Conservation (phyloP, 2,329 filamentous ascomycete species). For the Cucurbitaria berberidis region DNA sequence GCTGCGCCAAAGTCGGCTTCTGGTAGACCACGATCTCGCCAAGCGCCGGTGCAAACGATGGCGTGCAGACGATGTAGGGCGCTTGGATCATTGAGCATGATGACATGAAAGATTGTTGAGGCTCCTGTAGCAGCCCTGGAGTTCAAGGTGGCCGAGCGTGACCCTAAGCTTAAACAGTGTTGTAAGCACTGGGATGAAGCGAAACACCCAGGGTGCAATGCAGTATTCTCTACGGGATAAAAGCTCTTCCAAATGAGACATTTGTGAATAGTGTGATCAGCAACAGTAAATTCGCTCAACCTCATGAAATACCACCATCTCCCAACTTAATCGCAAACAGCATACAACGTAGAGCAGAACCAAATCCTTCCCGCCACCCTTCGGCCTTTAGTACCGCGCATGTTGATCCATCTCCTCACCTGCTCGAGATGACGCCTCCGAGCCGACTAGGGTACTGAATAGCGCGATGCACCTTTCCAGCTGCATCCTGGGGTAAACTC, state of each 20-base stretch:
- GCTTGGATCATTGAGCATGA: slow-evolving; percentile 9
- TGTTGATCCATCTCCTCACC: background rate
- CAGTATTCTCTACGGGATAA: background rate
- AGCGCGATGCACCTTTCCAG: no score
- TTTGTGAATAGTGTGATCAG: background rate
- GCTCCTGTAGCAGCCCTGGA: slow-evolving; percentile 11
- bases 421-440: background rate
- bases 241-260: slow-evolving; percentile 11
- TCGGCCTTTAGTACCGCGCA: background rate
- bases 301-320: no score
- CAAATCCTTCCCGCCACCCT: no score
- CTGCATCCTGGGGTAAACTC: slow-evolving; percentile 6
- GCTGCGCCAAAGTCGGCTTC: slow-evolving; percentile 5
- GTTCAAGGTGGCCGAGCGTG: slow-evolving; percentile 11
- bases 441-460: no score
- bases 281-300: background rate
- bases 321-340: no score
- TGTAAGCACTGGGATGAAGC: background rate
- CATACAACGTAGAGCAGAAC: no score
- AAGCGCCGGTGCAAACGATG: slow-evolving; percentile 10
- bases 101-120: slow-evolving; percentile 19
- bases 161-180: slow-evolving; percentile 12
- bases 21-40: slow-evolving; percentile 5
- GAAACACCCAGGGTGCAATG: background rate
- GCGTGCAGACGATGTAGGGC: slow-evolving; percentile 12